These are phyloP conservation scores for Phialophora expanda DNA, from an alignment of 2,329 filamentous ascomycete genomes.

Conservation along the genomic window DNA sequence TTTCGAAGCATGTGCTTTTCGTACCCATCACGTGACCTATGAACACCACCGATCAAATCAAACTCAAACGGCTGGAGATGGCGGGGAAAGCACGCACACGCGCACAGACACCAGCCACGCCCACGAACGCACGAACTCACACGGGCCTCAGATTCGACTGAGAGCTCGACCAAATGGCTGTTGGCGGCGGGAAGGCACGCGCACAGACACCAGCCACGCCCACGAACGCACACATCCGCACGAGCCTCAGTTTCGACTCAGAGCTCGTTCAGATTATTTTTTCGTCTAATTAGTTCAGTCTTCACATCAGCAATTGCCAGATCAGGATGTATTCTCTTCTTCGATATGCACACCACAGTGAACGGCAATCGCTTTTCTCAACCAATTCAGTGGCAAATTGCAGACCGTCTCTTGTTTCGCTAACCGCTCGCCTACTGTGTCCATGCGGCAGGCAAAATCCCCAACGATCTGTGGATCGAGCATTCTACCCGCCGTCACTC, in stretches of 20 bases:
- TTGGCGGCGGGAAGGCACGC: too few species aligned
- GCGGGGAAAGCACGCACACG: background rate
- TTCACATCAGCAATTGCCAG: slow-evolving; percentile 4
- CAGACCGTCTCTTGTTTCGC: background rate
- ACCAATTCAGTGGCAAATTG: slow-evolving; percentile 26
- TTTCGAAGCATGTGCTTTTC: slow-evolving; percentile 22
- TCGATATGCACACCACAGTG: background rate
- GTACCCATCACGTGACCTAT: background rate
- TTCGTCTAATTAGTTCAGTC: background rate
- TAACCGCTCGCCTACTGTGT: background rate
- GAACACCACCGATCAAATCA: background rate
- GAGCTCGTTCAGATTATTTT: background rate
- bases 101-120: too few species aligned
- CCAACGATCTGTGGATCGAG: slow-evolving; percentile 14
- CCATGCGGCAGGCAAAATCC: slow-evolving; percentile 16
- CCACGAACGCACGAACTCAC: background rate
- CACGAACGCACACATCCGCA: too few species aligned
- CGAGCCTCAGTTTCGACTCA: too few species aligned
- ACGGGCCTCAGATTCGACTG: background rate
- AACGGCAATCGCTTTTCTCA: background rate
- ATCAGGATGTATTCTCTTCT: background rate
- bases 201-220: too few species aligned
- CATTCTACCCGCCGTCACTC: slow-evolving; percentile 2
- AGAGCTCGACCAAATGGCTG: background rate
- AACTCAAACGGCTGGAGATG: background rate